A percentile compares a stretch with the other conserved stretches of the same genome.
These are phyloP conservation scores for Clitopilus hobsonii DNA, from an alignment of 768 basidiomycete genomes.

Conservation along the genomic window DNA sequence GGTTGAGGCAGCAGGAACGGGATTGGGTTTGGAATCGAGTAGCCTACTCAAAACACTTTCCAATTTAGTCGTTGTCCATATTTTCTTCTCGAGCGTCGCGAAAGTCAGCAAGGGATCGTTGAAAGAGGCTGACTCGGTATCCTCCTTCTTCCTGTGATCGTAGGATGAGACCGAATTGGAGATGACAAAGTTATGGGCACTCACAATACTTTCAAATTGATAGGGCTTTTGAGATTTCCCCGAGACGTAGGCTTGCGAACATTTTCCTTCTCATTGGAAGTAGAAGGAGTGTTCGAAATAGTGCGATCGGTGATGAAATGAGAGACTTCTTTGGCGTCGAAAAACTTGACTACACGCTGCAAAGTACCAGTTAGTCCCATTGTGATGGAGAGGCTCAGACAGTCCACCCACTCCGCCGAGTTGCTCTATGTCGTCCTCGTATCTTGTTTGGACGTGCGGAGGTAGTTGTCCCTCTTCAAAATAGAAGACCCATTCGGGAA, in stretches of 20 bases:
- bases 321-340: constrained; percentile 71
- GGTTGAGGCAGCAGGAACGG: constrained; percentile 24
- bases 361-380: neutral
- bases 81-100: constrained; percentile 68
- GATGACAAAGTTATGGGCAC: too few relatives aligned
- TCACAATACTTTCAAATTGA: constrained; percentile 58
- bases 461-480: constrained; percentile 64
- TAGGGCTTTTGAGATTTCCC: constrained; percentile 55
- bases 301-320: constrained; percentile 77
- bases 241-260: constrained; percentile 26
- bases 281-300: constrained; percentile 26
- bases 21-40: constrained; percentile 27
- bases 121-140: neutral
- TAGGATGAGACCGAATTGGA: too few relatives aligned
- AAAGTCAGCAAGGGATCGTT: constrained; percentile 61
- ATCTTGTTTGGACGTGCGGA: constrained; percentile 30
- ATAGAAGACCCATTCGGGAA: constrained; percentile 82
- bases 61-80: constrained; percentile 77
- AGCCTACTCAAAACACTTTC: constrained; percentile 71
- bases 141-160: neutral
- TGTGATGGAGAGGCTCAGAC: neutral
- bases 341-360: constrained; percentile 84
- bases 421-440: constrained; percentile 54
- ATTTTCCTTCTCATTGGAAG: constrained; percentile 63
- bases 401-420: constrained; percentile 71